phyloP scores from a whole-genome alignment of 2,329 filamentous ascomycete genomes.

The Fusarium pseudoanthophilum region DNA sequence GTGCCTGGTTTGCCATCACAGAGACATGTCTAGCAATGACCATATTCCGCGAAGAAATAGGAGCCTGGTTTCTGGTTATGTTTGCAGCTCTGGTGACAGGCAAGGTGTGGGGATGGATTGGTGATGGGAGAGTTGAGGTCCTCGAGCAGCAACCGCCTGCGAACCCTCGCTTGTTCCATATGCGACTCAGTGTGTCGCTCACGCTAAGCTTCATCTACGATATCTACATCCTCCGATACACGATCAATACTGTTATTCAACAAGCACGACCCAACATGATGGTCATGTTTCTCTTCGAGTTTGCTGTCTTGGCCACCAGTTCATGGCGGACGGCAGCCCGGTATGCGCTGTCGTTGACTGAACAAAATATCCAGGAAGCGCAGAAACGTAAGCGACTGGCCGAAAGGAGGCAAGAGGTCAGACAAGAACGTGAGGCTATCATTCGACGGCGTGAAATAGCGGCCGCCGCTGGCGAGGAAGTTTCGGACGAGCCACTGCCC shows the following conservation, averaged over 20 bases:
- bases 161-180: slow-evolving; percentile 89
- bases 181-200: slow-evolving; percentile 81
- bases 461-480: slow-evolving; percentile 67
- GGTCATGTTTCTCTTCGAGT: slow-evolving; percentile 99
- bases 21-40: slow-evolving; percentile 98
- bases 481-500: slow-evolving; percentile 64
- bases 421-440: slow-evolving; percentile 66
- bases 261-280: slow-evolving; percentile 97
- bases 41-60: slow-evolving; percentile 94
- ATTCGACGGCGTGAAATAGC: slow-evolving; percentile 60
- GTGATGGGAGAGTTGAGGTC: slow-evolving; percentile 91
- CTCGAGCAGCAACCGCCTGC: slow-evolving; percentile 94
- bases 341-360: slow-evolving; percentile 81
- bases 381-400: slow-evolving; percentile 78
- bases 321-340: slow-evolving; percentile 82
- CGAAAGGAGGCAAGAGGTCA: slow-evolving; percentile 74
- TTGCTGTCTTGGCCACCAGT: slow-evolving; percentile 84
- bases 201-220: slow-evolving; percentile 84
- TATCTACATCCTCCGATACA: slow-evolving; percentile 81
- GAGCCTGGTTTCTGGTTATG: slow-evolving; percentile 95
- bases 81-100: slow-evolving; percentile 92
- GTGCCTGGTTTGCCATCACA: slow-evolving; percentile 97
- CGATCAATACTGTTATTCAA: slow-evolving; percentile 82
- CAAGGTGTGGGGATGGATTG: slow-evolving; percentile 99
- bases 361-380: slow-evolving; percentile 77